Evolutionary conservation across 2,329 filamentous ascomycete species (phyloP).

Genomic region (Fusarium sp.): DNA sequence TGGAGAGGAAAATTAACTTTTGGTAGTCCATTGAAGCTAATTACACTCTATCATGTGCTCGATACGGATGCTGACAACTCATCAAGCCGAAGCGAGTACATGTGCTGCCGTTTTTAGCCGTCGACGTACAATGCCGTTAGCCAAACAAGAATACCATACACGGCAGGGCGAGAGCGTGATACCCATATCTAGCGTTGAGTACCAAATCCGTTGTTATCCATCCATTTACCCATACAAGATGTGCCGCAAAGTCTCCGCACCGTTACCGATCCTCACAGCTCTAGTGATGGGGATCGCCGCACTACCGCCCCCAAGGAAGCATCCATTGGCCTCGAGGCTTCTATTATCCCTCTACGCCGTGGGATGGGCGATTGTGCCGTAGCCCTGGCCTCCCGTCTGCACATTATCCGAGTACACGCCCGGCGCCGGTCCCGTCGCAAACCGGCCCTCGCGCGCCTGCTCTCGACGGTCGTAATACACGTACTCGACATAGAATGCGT

Average conservation of each 20-base stretch:
- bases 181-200: not conserved
- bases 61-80: slow-evolving; percentile 10
- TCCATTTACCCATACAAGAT: not conserved
- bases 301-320: not conserved
- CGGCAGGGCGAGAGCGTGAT: not conserved
- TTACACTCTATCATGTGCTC: not conserved
- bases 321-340: not conserved
- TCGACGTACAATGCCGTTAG: not conserved
- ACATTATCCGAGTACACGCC: slow-evolving; percentile 82
- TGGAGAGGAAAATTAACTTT: not conserved
- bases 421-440: slow-evolving; percentile 70
- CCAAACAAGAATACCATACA: not conserved
- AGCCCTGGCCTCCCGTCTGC: slow-evolving; percentile 80
- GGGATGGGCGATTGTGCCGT: slow-evolving; percentile 64
- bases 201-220: slow-evolving; percentile 6
- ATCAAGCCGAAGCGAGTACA: slow-evolving; percentile 6
- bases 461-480: slow-evolving; percentile 85
- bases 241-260: not conserved
- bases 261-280: not conserved
- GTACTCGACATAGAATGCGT: slow-evolving; percentile 87
- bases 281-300: not conserved
- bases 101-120: not conserved
- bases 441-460: slow-evolving; percentile 71
- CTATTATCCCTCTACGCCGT: slow-evolving; percentile 27
- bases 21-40: not conserved